Base-by-base conservation (phyloP, 371 early-diverging fungal species). In the Smittium mucronatum region DNA sequence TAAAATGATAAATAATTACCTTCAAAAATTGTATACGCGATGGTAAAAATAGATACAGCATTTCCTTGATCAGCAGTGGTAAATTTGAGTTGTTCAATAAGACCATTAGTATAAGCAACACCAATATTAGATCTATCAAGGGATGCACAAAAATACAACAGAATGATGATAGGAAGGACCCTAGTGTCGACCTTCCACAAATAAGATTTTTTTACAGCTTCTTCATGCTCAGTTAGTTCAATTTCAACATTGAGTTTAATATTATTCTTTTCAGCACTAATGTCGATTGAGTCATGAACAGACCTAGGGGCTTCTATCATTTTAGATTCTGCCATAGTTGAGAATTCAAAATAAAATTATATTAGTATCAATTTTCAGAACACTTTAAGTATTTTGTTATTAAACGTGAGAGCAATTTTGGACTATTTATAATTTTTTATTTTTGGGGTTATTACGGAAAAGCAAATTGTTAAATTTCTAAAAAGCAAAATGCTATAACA, bases 241-340 rank as follows among this genome's bases (percentile, higher is more conserved):
- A 61, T 5, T 16, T 61, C 63, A 57, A 57, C 57, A 57, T 57
- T 57, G 26, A 57, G 57, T n/a, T n/a, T n/a, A n/a, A n/a, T n/a
- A n/a, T n/a, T n/a, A n/a, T n/a, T n/a, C n/a, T n/a, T n/a, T n/a
- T n/a, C n/a, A n/a, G n/a, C n/a, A n/a, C n/a, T n/a, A n/a, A n/a
- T n/a, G n/a, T n/a, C n/a, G n/a, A n/a, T n/a, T n/a, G n/a, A n/a
- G n/a, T n/a, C n/a, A n/a, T n/a, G n/a, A n/a, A n/a, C n/a, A n/a
- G n/a, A n/a, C n/a, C n/a, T n/a, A n/a, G n/a, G n/a, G n/a, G n/a
- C n/a, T n/a, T n/a, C n/a, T n/a, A n/a, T n/a, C n/a, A n/a, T n/a
- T n/a, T n/a, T n/a, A n/a, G n/a, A n/a, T n/a, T n/a, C n/a, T n/a
- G n/a, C n/a, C n/a, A n/a, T n/a, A n/a, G n/a, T n/a, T n/a, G n/a